Conservation (phyloP, 441 rosid species). For the Omphalea diandra region DNA sequence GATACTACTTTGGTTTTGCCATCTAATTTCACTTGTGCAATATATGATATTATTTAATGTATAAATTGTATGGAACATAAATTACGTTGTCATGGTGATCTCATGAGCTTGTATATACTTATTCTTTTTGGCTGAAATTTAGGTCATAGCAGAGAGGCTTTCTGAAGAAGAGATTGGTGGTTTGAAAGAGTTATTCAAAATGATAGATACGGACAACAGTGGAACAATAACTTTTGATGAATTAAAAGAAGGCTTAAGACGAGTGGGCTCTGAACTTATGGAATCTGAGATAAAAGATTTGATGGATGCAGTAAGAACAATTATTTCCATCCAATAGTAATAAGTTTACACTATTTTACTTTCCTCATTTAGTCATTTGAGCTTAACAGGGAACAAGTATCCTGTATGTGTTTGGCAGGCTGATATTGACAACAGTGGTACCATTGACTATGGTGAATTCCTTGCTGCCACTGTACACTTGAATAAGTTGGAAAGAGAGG, state of each 20-base stretch:
- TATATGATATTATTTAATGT: too few relatives aligned
- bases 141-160: conserved; percentile 88
- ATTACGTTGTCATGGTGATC: background rate
- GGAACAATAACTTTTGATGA: conserved; percentile 81
- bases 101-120: background rate
- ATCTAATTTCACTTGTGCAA: background rate
- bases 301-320: conserved; percentile 67
- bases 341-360: background rate
- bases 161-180: conserved; percentile 93
- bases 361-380: background rate
- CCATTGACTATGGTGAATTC: conserved; percentile 83
- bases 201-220: conserved; percentile 77
- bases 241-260: conserved; percentile 63
- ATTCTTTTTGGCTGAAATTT: conserved; percentile 12
- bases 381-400: conserved; percentile 2
- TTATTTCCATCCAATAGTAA: background rate
- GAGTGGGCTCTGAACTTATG: conserved; percentile 77
- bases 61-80: background rate
- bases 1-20: background rate
- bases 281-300: conserved; percentile 76
- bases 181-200: conserved; percentile 70
- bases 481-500: conserved; percentile 78
- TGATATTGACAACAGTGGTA: conserved; percentile 81
- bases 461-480: conserved; percentile 81
- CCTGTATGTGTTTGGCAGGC: conserved; percentile 46